Percentiles rank a stretch among this genome's conserved stretches.
Conservation (phyloP, 495 filamentous ascomycete species). For the Neurospora sp. region DNA sequence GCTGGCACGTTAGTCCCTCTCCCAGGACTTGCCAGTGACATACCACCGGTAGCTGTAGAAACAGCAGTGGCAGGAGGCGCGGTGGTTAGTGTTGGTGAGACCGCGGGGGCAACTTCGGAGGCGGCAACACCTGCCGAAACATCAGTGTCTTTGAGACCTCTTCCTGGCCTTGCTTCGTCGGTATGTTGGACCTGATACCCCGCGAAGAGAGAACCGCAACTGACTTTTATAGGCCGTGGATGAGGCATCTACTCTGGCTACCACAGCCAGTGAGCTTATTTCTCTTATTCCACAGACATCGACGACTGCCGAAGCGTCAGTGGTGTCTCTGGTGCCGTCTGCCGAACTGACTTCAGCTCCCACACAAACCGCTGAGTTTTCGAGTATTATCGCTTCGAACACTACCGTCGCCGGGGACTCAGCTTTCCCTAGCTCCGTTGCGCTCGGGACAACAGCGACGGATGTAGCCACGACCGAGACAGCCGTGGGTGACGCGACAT, state of each 20-base stretch:
- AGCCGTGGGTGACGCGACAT: neutral
- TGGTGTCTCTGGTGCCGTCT: neutral
- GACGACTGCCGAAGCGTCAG: neutral
- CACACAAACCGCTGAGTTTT: neutral
- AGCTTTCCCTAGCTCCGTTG: neutral
- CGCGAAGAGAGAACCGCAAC: neutral
- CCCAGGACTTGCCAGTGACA: conserved; percentile 8
- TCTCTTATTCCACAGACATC: neutral
- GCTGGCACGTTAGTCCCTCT: conserved; percentile 9
- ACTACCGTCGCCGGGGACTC: neutral
- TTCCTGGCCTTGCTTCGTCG: conserved; percentile 7
- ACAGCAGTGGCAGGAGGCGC: neutral
- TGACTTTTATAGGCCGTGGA: neutral
- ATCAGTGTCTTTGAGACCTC: conserved; percentile 1
- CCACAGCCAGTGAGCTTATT: neutral
- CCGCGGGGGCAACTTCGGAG: neutral
- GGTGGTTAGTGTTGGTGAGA: neutral
- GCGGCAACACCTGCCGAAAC: neutral
- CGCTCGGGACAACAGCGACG: neutral
- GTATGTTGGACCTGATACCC: conserved; percentile 1
- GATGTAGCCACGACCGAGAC: neutral
- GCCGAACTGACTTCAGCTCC: neutral
- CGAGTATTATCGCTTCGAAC: neutral
- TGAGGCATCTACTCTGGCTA: neutral
- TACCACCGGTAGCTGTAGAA: neutral